These are phyloP conservation scores for Blastobotrys apis DNA, from an alignment of 1,139 yeast species.

Conservation along the genomic window DNA sequence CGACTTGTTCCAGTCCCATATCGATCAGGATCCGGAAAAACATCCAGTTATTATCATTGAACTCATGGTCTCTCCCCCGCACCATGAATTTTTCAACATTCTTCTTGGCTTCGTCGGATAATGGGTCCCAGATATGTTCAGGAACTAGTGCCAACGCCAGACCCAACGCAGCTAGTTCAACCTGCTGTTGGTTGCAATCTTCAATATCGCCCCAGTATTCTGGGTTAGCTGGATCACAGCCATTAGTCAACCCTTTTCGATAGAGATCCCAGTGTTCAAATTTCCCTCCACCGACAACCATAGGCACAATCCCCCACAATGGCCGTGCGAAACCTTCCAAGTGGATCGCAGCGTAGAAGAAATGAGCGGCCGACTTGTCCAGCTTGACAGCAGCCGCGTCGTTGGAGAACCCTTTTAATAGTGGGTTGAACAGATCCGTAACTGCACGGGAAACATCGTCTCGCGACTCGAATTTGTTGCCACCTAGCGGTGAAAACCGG, in stretches of 20 bases:
- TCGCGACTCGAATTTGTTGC: conserved; percentile 19
- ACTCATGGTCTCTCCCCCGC: conserved; percentile 21
- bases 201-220: conserved; percentile 34
- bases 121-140: conserved; percentile 32
- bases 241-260: conserved; percentile 30
- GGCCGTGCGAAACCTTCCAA: conserved; percentile 34
- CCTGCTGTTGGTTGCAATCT: conserved; percentile 30
- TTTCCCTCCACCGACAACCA: conserved; percentile 30
- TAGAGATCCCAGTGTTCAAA: conserved; percentile 27
- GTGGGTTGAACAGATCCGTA: conserved; percentile 20
- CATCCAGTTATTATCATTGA: conserved; percentile 30
- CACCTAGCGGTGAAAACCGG: conserved; percentile 14
- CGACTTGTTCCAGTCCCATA: conserved; percentile 30
- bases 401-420: conserved; percentile 20
- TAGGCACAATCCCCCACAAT: conserved; percentile 34
- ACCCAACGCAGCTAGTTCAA: conserved; percentile 36
- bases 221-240: conserved; percentile 30
- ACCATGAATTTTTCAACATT: conserved; percentile 26
- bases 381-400: conserved; percentile 22
- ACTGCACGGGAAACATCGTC: conserved; percentile 22
- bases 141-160: conserved; percentile 29
- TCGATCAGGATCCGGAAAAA: conserved; percentile 34
- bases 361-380: conserved; percentile 26
- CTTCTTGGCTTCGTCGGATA: conserved; percentile 24
- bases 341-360: conserved; percentile 26